Percentiles rank a stretch among this genome's conserved stretches.
phyloP scores from a whole-genome alignment of 208 protist species.

The Trichomonas gallinae region DNA sequence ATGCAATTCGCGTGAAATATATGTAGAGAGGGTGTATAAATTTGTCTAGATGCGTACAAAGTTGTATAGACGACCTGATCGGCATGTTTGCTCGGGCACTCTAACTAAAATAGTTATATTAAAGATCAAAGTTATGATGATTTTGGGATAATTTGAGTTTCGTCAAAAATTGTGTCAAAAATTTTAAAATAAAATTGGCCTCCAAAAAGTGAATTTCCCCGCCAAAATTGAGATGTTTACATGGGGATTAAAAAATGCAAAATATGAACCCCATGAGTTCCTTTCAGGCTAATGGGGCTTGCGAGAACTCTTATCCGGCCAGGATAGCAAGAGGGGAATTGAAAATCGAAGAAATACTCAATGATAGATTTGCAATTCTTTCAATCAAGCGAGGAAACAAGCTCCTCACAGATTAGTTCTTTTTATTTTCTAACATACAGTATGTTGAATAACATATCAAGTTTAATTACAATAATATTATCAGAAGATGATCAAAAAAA shows the following conservation, averaged over 20 bases:
- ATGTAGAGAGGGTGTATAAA: no score
- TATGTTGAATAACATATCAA: neutral
- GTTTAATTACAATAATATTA: neutral
- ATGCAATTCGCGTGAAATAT: no score
- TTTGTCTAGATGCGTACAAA: no score
- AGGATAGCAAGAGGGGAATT: neutral
- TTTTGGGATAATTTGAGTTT: no score
- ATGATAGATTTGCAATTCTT: neutral
- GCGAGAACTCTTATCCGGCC: neutral
- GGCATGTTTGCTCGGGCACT: no score
- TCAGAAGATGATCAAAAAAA: neutral
- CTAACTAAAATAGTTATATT: no score
- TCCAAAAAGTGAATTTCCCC: neutral
- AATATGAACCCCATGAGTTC: neutral
- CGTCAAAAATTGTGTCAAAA: no score
- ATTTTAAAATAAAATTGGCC: no score
- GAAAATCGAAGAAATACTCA: neutral
- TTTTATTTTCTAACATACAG: neutral
- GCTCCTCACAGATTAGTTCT: neutral
- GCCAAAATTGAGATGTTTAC: neutral
- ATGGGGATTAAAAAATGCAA: neutral
- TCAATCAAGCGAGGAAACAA: neutral
- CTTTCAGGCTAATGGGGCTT: neutral
- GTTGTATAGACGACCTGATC: no score
- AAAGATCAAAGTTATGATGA: no score